Conservation (phyloP, 306 rosid species). For the Cucurbita moschata region DNA sequence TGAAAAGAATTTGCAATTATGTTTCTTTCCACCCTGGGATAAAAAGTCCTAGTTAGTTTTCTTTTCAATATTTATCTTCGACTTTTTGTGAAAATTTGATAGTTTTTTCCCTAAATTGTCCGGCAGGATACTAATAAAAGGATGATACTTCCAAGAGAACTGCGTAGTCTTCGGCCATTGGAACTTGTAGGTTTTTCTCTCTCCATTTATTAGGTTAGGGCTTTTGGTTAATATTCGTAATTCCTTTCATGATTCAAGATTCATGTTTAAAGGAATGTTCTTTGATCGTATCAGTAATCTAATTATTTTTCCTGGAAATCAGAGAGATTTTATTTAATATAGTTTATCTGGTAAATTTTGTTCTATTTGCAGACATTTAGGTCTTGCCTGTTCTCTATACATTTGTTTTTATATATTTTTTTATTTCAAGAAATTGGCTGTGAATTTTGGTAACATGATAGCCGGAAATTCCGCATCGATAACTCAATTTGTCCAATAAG, state of each 20-base stretch:
- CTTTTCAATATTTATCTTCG: constrained; percentile 9
- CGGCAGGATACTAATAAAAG: constrained; percentile 76
- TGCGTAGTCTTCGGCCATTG: constrained; percentile 51
- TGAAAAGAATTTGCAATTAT: not conserved
- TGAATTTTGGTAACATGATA: not conserved
- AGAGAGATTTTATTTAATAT: not conserved
- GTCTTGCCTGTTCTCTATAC: not conserved
- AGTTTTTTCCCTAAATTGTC: not conserved
- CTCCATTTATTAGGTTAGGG: constrained; percentile 5
- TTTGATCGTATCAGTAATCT: not conserved
- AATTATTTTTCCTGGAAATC: not conserved
- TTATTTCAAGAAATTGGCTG: not conserved
- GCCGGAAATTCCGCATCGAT: too few relatives aligned
- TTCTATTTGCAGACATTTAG: not conserved
- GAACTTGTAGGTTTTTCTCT: constrained; percentile 56
- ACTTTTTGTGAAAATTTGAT: not conserved
- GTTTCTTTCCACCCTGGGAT: not conserved
- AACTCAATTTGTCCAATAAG: too few relatives aligned
- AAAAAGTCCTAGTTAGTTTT: not conserved
- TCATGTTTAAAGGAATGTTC: not conserved
- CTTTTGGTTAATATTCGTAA: not conserved
- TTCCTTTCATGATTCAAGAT: not conserved
- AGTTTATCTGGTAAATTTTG: not conserved
- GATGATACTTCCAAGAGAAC: constrained; percentile 68
- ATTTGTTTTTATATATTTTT: not conserved